Evolutionary conservation across 73 alveolate species (phyloP), one percentile per base, ranked within the genome.

Genomic region (Durusdinium trenchii): DNA sequence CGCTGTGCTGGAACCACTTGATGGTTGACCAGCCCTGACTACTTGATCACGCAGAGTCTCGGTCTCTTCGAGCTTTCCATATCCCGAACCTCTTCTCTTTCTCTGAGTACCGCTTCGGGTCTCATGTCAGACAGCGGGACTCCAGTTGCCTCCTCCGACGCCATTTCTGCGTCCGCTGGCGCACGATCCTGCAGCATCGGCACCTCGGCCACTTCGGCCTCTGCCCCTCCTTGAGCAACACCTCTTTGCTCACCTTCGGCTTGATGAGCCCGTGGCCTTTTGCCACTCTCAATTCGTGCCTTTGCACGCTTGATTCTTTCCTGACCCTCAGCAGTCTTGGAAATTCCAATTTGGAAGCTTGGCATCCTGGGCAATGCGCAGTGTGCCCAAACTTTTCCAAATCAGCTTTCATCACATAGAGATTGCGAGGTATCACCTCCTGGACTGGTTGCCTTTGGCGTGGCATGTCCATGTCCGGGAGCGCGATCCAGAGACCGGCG

Each of bases 341-440:
- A 67, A 47, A 10, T 38, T 51, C 93, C 73, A 82, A 35, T 2
- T 10, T 26, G 7, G 30, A 48, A 7, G 64, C 93, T 46, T 47
- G 50, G 32, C 93, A 82, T 36, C 73, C 93, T 47, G 93, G 73
- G 48, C 93, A 82, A 5, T 26, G 60, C 6, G 93, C 50, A 1
- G 93, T 82, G 30, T 6, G 69, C 26, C 73, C 93, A 82, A 82
- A 82, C 93, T 51, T 82, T 35, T 82, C 73, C 47, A 82, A 5
- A 36, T 82, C 93, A 3, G 51, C 50, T n/a, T 48, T 47, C 73
- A 6, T 47, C 51, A 82, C 93, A 71, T 82, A 82, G 12, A 82
- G 93, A 50, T 47, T 51, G 73, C 93, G 45, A 16, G 93, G 75
- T 3, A 82, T 12, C 30, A 47, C 73, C 48, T 28, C 84, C 84